Conservation (phyloP, 2,329 filamentous ascomycete genomes). For the Aspergillus melleus region DNA sequence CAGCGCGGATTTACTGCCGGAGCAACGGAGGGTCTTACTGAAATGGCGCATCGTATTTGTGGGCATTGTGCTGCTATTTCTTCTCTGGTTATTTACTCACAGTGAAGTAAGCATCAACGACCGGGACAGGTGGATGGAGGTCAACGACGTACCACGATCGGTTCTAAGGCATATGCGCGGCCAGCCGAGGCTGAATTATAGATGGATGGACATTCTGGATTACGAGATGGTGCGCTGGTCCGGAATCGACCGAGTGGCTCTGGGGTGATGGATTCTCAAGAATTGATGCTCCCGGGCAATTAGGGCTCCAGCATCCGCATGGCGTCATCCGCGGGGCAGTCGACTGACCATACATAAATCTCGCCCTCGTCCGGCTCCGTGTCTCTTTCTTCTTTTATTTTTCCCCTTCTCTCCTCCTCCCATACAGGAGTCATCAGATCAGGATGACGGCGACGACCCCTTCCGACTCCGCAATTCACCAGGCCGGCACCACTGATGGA, state of each 20-base stretch:
- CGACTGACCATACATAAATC: not conserved
- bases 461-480: constrained; percentile 17
- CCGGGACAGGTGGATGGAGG: not conserved
- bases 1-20: not conserved
- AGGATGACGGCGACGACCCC: not conserved
- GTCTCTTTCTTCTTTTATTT: not conserved
- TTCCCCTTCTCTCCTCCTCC: no score
- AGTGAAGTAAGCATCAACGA: not conserved
- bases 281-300: no score
- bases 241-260: not conserved
- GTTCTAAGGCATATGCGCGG: not conserved
- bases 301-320: not conserved
- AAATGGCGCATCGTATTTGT: not conserved
- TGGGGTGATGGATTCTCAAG: not conserved
- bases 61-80: not conserved
- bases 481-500: constrained; percentile 25
- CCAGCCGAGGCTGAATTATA: not conserved
- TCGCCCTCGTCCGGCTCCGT: not conserved
- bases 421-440: not conserved
- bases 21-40: not conserved
- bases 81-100: not conserved
- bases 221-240: not conserved
- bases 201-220: not conserved
- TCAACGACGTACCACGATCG: not conserved
- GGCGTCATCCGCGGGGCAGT: not conserved